A percentile compares a stretch with the other conserved stretches of the same genome.
Evolutionary conservation across 495 filamentous ascomycete species (phyloP).

Genomic region (Xylaria telfairii): DNA sequence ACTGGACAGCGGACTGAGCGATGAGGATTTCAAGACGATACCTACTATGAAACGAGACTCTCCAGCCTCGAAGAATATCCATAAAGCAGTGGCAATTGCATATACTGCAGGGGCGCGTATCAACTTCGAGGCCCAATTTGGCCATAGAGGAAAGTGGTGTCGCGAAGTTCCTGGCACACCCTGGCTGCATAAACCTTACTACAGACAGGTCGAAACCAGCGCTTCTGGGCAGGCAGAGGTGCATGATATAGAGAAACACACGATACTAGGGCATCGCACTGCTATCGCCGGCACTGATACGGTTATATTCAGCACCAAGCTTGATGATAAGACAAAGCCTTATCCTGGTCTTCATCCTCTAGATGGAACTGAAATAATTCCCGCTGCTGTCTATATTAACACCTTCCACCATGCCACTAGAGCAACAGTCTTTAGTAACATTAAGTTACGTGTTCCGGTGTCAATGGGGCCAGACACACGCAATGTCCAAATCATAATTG

Average conservation of each 20-base stretch:
- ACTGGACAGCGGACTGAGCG: conserved; percentile 14
- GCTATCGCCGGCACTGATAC: conserved; percentile 33
- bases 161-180: conserved; percentile 37
- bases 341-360: conserved; percentile 44
- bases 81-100: conserved; percentile 33
- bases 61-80: conserved; percentile 12
- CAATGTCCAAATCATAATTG: conserved; percentile 42
- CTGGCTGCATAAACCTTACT: conserved; percentile 41
- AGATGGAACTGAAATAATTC: conserved; percentile 48
- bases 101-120: conserved; percentile 37
- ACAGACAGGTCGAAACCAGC: conserved; percentile 34
- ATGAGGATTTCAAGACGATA: conserved; percentile 18
- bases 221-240: conserved; percentile 12
- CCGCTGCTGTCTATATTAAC: conserved; percentile 47
- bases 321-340: conserved; percentile 44
- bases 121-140: conserved; percentile 38
- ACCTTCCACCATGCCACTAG: conserved; percentile 43
- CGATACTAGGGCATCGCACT: conserved; percentile 41
- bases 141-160: conserved; percentile 34
- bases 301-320: conserved; percentile 22
- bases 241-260: conserved; percentile 43
- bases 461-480: conserved; percentile 37
- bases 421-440: conserved; percentile 31
- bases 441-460: conserved; percentile 47
- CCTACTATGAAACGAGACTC: conserved; percentile 3